Evolutionary conservation across 192 early-diverging fungal species (phyloP), one percentile per base, ranked within the genome.

Genomic region (Coemansia sp.): DNA sequence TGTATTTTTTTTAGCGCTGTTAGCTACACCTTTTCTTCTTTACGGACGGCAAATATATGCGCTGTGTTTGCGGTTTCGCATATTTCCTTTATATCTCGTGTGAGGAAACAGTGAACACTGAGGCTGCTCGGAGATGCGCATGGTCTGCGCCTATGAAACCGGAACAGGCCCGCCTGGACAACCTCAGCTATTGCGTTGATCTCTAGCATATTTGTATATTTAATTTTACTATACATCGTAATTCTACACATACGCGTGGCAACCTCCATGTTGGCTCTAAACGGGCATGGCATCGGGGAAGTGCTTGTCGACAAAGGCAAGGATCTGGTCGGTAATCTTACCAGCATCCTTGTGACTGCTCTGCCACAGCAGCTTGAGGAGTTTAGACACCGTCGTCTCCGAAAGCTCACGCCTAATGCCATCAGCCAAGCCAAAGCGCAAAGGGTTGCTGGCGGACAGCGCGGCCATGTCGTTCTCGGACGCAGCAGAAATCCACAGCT

Each of bases 271-370:
- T 10, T 51, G 10, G 47, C 10, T 51, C 35, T 63, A 79, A 24
- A 71, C 61, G 17, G 77, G 77, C 46, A 61, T 62, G 11, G 77
- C 59, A 36, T 79, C 77, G 6, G 77, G 77, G 56, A 74, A 79
- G 32, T 80, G 59, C 32, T 61, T 53, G 41, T 74, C 77, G 32
- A 80, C 62, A 61, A 67, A 68, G 0, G 63, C 60, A 1, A 74
- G 62, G 4, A 75, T 38, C 27, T 80, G 51, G 46, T 39, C 61
- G 19, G 45, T 60, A 20, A 60, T n/a, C 35, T 51, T 45, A 25
- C 51, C 27, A 17, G 77, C 72, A 3, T 61, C 43, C 4, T 59
- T 25, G 40, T 67, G 19, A 12, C 59, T 68, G 38, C 41, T 53
- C 42, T 61, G 29, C 24, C 58, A 59, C 59, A 75, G 39, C 17